Percentiles rank a stretch among this genome's conserved stretches.
phyloP scores from a whole-genome alignment of 805 yeast species.

The Ogataea nitratoaversa region DNA sequence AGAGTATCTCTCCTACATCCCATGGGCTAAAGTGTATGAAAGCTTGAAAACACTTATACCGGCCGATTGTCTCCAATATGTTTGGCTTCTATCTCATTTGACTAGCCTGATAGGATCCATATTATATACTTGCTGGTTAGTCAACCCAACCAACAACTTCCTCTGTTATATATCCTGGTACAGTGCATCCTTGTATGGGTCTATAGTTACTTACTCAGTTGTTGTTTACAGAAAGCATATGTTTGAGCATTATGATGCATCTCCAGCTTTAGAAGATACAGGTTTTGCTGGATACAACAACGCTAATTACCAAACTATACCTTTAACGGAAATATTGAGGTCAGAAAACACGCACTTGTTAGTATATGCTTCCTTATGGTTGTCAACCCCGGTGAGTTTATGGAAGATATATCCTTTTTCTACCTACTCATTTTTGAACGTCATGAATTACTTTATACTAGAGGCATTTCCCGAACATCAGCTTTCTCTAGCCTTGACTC shows the following conservation, averaged over 20 bases:
- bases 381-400: constrained; percentile 29
- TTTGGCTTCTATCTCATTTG: constrained; percentile 22
- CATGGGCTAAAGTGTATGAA: constrained; percentile 9
- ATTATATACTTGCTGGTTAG: constrained; percentile 9
- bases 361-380: constrained; percentile 36
- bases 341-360: constrained; percentile 40
- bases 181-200: constrained; percentile 16
- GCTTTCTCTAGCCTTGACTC: constrained; percentile 32
- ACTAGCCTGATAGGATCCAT: constrained; percentile 17
- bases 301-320: constrained; percentile 13
- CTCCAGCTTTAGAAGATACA: constrained; percentile 3
- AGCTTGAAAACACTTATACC: constrained; percentile 7
- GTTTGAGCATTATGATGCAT: constrained; percentile 13
- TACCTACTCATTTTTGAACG: constrained; percentile 38
- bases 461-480: constrained; percentile 32
- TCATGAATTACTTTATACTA: constrained; percentile 29
- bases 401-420: constrained; percentile 37
- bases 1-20: constrained; percentile 6
- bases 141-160: constrained; percentile 5
- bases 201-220: constrained; percentile 27
- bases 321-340: constrained; percentile 33
- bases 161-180: constrained; percentile 18
- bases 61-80: constrained; percentile 14
- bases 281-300: no score
- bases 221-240: constrained; percentile 27